Evolutionary conservation across 2,329 filamentous ascomycete species (phyloP).

Genomic region (Pseudogymnoascus sp.): DNA sequence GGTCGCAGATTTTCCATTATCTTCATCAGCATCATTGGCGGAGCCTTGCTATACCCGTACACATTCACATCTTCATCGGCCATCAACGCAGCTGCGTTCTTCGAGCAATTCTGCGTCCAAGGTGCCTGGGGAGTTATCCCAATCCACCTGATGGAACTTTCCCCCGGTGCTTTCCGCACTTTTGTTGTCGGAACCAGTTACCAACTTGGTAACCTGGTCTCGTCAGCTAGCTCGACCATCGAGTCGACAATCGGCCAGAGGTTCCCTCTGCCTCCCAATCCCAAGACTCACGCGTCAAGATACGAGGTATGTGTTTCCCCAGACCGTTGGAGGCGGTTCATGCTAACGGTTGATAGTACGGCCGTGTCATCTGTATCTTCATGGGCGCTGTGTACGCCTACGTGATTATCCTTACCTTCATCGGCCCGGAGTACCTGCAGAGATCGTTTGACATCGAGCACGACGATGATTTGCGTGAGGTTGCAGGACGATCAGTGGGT

Average conservation of each 20-base stretch:
- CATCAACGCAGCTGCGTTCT: conserved; percentile 74
- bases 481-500: conserved; percentile 25
- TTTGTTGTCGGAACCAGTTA: conserved; percentile 64
- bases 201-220: conserved; percentile 68
- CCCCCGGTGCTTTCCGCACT: conserved; percentile 60
- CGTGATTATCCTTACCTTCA: conserved; percentile 50
- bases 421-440: conserved; percentile 45
- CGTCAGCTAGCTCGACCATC: conserved; percentile 64
- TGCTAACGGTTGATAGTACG: conserved; percentile 59
- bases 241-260: conserved; percentile 65
- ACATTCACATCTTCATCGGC: conserved; percentile 54
- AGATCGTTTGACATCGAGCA: conserved; percentile 38
- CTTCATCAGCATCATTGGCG: conserved; percentile 54
- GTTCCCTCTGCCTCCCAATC: conserved; percentile 59
- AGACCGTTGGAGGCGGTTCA: too few species aligned
- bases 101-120: conserved; percentile 72
- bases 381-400: conserved; percentile 73
- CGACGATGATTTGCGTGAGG: conserved; percentile 37
- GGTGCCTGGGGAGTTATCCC: conserved; percentile 69
- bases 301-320: not conserved
- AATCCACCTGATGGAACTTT: conserved; percentile 66
- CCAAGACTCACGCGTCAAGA: conserved; percentile 29
- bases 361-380: conserved; percentile 82
- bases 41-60: conserved; percentile 76
- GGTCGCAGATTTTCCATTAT: conserved; percentile 63